These are phyloP conservation scores for Pythium rhizo-oryzae DNA, from an alignment of 352 stramenopile genomes.

Conservation along the genomic window DNA sequence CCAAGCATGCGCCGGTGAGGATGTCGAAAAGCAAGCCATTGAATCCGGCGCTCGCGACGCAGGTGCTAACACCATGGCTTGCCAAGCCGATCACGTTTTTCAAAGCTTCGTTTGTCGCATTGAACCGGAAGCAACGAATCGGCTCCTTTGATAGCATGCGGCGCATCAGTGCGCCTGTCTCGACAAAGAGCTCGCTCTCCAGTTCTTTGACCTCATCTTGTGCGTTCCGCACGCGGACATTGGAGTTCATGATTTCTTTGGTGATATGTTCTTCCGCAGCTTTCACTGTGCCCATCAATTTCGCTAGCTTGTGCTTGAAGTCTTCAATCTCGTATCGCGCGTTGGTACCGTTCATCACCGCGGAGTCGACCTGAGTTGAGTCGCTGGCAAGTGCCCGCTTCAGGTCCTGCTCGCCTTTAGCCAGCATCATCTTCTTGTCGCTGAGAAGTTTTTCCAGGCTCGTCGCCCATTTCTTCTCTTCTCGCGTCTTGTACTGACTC, in stretches of 20 bases:
- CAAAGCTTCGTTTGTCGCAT: conserved; percentile 63
- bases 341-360: conserved; percentile 53
- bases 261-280: conserved; percentile 57
- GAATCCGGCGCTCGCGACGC: conserved; percentile 49
- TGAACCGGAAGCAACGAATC: conserved; percentile 81
- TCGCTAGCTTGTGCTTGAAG: conserved; percentile 77
- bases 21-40: conserved; percentile 67
- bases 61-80: conserved; percentile 67
- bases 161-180: conserved; percentile 77
- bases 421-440: conserved; percentile 60
- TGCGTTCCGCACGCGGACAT: conserved; percentile 66
- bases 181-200: conserved; percentile 63
- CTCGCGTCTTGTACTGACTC: conserved; percentile 52
- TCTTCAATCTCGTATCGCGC: conserved; percentile 74
- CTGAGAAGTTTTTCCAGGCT: conserved; percentile 57
- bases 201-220: conserved; percentile 71
- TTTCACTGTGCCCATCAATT: conserved; percentile 67
- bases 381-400: conserved; percentile 70
- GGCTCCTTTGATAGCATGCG: conserved; percentile 60
- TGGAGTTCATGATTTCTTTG: conserved; percentile 63
- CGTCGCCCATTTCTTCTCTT: conserved; percentile 53
- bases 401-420: conserved; percentile 63
- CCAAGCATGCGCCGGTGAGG: conserved; percentile 63
- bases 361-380: conserved; percentile 67
- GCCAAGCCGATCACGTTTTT: conserved; percentile 76